These are phyloP conservation scores for Calendula officinalis DNA, from an alignment of 129 eudicot genomes.

Conservation along the genomic window DNA sequence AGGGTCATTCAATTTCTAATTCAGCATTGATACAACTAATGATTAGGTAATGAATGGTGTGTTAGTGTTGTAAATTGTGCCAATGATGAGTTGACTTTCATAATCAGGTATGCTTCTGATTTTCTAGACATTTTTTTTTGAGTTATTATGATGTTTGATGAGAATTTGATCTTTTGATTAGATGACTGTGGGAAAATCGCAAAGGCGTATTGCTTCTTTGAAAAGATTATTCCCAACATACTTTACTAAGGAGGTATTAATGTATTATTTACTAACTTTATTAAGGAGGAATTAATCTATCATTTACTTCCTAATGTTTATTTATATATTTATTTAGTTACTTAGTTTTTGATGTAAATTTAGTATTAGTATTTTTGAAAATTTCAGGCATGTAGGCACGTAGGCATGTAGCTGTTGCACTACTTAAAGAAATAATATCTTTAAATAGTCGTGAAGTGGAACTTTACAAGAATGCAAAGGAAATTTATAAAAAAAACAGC, in stretches of 20 bases:
- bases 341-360: background rate
- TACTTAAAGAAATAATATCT: slow-evolving; percentile 60
- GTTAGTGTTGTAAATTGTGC: background rate
- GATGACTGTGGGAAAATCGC: slow-evolving; percentile 64
- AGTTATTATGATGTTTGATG: background rate
- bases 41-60: slow-evolving; percentile 43
- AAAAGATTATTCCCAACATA: slow-evolving; percentile 73
- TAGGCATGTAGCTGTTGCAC: slow-evolving; percentile 44
- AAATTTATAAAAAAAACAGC: slow-evolving; percentile 54
- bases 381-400: slow-evolving; percentile 80
- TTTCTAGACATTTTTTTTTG: background rate
- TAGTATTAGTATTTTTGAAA: background rate
- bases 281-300: too few species aligned
- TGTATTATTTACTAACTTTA: too few species aligned
- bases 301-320: background rate
- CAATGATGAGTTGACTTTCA: slow-evolving; percentile 27
- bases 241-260: slow-evolving; percentile 78
- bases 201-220: slow-evolving; percentile 57
- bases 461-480: slow-evolving; percentile 75
- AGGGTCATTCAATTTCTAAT: slow-evolving; percentile 41
- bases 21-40: slow-evolving; percentile 35
- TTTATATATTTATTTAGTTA: background rate
- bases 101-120: slow-evolving; percentile 41
- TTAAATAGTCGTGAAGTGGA: slow-evolving; percentile 74
- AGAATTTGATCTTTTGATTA: slow-evolving; percentile 16